A percentile compares a stretch with the other conserved stretches of the same genome.
These are phyloP conservation scores for Ceratobasidium papillatum DNA, from an alignment of 1,284 basidiomycete genomes.

Conservation along the genomic window DNA sequence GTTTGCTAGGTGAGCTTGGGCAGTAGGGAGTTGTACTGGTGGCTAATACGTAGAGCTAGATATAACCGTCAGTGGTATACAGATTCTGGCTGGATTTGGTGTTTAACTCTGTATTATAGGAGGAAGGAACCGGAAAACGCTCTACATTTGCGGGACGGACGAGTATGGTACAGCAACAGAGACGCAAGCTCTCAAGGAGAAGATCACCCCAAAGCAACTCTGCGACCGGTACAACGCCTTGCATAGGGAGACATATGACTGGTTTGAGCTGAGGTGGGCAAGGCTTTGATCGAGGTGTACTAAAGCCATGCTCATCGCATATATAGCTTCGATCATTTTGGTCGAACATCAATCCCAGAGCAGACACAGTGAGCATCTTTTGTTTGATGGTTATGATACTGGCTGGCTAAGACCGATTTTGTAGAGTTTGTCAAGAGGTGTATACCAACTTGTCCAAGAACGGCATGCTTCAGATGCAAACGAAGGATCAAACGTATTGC, in stretches of 20 bases:
- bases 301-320: slow-evolving; percentile 39
- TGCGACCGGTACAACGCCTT: slow-evolving; percentile 94
- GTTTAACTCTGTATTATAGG: slow-evolving; percentile 56
- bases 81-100: neutral
- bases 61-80: slow-evolving; percentile 67
- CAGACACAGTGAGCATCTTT: slow-evolving; percentile 81
- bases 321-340: slow-evolving; percentile 93
- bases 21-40: neutral
- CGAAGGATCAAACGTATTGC: slow-evolving; percentile 92
- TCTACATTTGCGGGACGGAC: slow-evolving; percentile 96
- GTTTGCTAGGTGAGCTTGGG: slow-evolving; percentile 80
- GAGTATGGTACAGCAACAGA: slow-evolving; percentile 99
- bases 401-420: slow-evolving; percentile 39
- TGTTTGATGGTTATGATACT: neutral
- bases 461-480: slow-evolving; percentile 78
- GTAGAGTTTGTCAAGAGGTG: slow-evolving; percentile 87
- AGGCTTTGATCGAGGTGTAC: neutral
- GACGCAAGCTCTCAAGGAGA: slow-evolving; percentile 96
- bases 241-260: slow-evolving; percentile 94
- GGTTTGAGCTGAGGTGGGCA: slow-evolving; percentile 85
- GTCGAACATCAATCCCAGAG: slow-evolving; percentile 88
- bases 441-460: slow-evolving; percentile 85
- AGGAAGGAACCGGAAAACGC: slow-evolving; percentile 74
- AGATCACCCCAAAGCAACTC: slow-evolving; percentile 83
- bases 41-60: slow-evolving; percentile 52